Base-by-base conservation (phyloP, 768 basidiomycete species). In the Sporobolomyces pararoseus region DNA sequence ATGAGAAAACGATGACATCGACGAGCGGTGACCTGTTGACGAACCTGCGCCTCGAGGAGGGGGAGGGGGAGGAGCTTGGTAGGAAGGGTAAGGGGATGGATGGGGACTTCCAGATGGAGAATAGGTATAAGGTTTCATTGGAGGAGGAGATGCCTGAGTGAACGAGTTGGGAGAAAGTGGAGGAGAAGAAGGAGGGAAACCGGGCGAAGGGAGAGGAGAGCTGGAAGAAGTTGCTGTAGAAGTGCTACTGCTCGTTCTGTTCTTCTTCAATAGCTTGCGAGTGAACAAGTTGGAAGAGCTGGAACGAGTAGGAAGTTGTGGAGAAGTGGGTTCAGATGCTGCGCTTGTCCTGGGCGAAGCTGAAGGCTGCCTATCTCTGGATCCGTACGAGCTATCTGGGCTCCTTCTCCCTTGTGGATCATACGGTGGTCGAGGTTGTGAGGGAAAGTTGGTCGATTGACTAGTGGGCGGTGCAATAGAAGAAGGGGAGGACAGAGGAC, bases 241-340 rank as follows among this genome's bases (percentile, higher is more conserved):
- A 16, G 51, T 54, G 39, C 39, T 39, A 31, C 37, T 52, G 62
- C 19, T 34, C 35, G 27, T 25, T n/a, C 49, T 37, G 35, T 37
- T 29, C 49, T 51, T 52, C 49, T 51, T 51, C 34, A 52, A 23
- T 32, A 63, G 62, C 34, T 42, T 51, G 50, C 62, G 62, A 39
- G 62, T 39, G 62, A 51, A 50, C 23, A 50, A 3, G 47, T 32
- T n/a, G 5, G 61, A 54, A 29, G 52, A 44, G 51, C 25, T 52
- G 16, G 12, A 25, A 12, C 50, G 51, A 16, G 3, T 25, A 21
- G 58, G 44, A 39, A 31, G n/a, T 31, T 23, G 39, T 16, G 34
- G 35, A 32, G 23, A n/a, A n/a, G n/a, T n/a, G n/a, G n/a, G n/a
- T n/a, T n/a, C n/a, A n/a, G n/a, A n/a, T n/a, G n/a, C n/a, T n/a